These are phyloP conservation scores for Lactifluus piperatus DNA, from an alignment of 768 basidiomycete genomes.

Conservation along the genomic window DNA sequence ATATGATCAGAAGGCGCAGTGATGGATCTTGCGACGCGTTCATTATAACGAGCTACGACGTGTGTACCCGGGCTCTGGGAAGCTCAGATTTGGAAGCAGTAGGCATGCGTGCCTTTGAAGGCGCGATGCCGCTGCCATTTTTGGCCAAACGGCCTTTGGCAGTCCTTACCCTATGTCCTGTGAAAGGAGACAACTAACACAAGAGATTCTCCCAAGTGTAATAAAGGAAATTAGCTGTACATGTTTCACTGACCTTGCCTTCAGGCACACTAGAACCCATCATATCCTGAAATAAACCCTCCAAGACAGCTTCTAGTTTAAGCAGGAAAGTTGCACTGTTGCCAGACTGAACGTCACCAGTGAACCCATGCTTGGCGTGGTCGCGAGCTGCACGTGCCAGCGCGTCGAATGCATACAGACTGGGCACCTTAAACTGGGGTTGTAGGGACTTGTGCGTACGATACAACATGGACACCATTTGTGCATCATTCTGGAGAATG, in stretches of 20 bases:
- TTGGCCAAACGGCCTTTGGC: constrained; percentile 1
- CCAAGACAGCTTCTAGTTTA: constrained; percentile 86
- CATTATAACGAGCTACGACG: constrained; percentile 18
- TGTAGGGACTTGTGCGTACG: constrained; percentile 79
- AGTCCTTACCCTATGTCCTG: constrained; percentile 11
- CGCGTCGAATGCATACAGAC: constrained; percentile 92
- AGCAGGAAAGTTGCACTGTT: constrained; percentile 77
- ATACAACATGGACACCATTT: constrained; percentile 82
- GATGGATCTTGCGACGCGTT: constrained; percentile 17
- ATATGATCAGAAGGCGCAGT: constrained; percentile 26
- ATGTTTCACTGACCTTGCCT: constrained; percentile 68
- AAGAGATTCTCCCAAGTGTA: constrained; percentile 7
- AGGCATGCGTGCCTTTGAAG: constrained; percentile 2
- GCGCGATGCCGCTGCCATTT: constrained; percentile 10
- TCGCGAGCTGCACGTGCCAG: constrained; percentile 75
- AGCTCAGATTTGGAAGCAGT: constrained; percentile 9
- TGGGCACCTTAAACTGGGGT: constrained; percentile 63
- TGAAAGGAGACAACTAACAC: constrained; percentile 12
- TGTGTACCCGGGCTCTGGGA: constrained; percentile 11
- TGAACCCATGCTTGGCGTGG: constrained; percentile 53
- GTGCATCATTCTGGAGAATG: constrained; percentile 62
- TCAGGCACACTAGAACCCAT: constrained; percentile 53
- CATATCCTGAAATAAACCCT: constrained; percentile 86
- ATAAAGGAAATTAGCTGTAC: constrained; percentile 13
- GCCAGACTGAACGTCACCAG: constrained; percentile 51